These are phyloP conservation scores for Vitis hybrid DNA, from an alignment of 177 flowering plant species.

Conservation along the genomic window DNA sequence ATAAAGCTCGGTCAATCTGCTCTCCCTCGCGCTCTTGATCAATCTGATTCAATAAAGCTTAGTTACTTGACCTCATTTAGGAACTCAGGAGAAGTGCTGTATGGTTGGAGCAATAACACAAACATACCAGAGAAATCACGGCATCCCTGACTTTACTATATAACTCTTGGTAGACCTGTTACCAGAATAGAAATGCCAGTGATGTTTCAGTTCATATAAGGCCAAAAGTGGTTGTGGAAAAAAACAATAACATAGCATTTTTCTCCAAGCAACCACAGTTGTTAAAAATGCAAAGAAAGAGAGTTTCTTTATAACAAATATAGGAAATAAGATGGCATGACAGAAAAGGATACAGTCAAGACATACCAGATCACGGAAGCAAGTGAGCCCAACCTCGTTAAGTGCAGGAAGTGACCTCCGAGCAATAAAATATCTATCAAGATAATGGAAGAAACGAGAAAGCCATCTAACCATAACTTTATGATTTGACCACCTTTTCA, in stretches of 20 bases:
- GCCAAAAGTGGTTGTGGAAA: neutral
- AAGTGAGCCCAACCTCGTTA: conserved; percentile 72
- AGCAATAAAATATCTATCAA: conserved; percentile 78
- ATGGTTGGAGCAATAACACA: neutral
- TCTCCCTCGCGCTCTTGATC: conserved; percentile 95
- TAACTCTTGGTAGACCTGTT: conserved; percentile 77
- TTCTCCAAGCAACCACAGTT: neutral
- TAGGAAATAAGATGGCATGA: neutral
- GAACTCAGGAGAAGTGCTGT: neutral
- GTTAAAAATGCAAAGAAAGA: neutral
- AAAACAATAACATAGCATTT: neutral
- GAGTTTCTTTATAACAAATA: neutral
- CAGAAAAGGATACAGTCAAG: neutral
- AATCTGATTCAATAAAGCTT: conserved; percentile 47
- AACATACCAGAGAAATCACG: conserved; percentile 84
- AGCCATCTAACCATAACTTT: conserved; percentile 88
- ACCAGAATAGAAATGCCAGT: conserved; percentile 4
- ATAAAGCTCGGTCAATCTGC: conserved; percentile 85
- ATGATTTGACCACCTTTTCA: conserved; percentile 79
- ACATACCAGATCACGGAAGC: conserved; percentile 75
- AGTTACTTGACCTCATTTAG: neutral
- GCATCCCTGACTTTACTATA: conserved; percentile 83
- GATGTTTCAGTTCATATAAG: neutral
- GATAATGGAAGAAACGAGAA: conserved; percentile 72
- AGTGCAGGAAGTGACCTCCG: conserved; percentile 72